Evolutionary conservation across 2,329 filamentous ascomycete genomes (phyloP), one percentile per base, ranked within the genome.

Genomic region (Verticillium tricorpus): DNA sequence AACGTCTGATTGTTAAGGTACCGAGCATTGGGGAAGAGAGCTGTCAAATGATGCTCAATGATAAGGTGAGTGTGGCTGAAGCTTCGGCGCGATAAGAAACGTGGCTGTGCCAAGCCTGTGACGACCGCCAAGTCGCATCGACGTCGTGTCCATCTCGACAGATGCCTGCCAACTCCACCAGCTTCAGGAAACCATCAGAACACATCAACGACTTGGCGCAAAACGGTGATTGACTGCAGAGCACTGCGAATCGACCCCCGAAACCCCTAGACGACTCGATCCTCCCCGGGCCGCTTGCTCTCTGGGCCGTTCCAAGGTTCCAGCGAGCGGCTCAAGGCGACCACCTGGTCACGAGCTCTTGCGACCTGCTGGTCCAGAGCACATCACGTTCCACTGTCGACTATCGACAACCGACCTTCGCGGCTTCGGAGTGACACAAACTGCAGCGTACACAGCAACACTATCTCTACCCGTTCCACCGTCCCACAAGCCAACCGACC

Each of bases 261-360:
- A 50, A 50, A 2, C 12, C 6, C 9, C 45, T 25, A 22, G 19
- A n/a, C 7, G 45, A 50, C 45, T 50, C 45, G 45, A 50, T 22
- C 12, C 19, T 50, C n/a, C n/a, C n/a, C 45, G 45, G n/a, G 45
- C 54, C 54, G 54, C 54, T 56, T 56, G 54, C 12, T 19, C 54
- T 32, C 54, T 56, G 54, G 32, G 14, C 55, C 32, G 28, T 22
- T 22, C 25, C n/a, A 14, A 50, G 45, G 45, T 50, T 50, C 19
- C 45, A 50, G 45, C 45, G 45, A 50, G 45, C 45, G 45, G 45
- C 45, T 50, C 45, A 22, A 50, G 45, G 45, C 45, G 45, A 25
- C 60, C 57, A 63, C 57, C 57, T 63, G 40, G 39, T 58, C 61
- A 59, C 19, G 34, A 50, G 52, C 57, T 58, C 56, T 56, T 56